These are phyloP conservation scores for Sarocladiaceae sp. DNA, from an alignment of 2,329 filamentous ascomycete species.

Conservation along the genomic window DNA sequence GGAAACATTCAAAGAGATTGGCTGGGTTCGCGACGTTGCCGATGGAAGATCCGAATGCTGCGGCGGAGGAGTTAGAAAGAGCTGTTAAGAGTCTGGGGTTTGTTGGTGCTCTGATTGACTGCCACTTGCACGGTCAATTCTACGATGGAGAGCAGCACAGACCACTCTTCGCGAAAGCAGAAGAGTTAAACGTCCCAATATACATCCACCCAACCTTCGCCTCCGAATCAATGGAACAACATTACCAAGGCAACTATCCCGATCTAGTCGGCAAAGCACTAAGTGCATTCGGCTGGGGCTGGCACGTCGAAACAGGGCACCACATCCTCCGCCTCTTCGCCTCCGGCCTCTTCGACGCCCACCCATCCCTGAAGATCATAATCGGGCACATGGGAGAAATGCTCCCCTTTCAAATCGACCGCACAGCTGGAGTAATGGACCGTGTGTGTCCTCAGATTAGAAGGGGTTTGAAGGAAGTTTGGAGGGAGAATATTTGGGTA, in stretches of 20 bases:
- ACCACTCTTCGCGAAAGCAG: constrained; percentile 41
- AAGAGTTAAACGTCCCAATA: constrained; percentile 43
- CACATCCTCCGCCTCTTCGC: constrained; percentile 31
- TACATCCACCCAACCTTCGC: constrained; percentile 46
- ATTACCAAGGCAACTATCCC: constrained; percentile 24
- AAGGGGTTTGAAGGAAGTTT: constrained; percentile 43
- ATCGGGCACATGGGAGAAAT: constrained; percentile 39
- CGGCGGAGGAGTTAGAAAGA: constrained; percentile 25
- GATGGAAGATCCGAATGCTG: constrained; percentile 23
- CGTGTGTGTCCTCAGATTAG: constrained; percentile 24
- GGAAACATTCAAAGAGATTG: constrained; percentile 15
- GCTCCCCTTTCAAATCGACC: constrained; percentile 51
- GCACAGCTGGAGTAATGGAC: constrained; percentile 28
- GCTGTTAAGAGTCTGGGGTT: constrained; percentile 25
- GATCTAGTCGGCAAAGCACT: constrained; percentile 25
- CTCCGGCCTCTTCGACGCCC: constrained; percentile 28
- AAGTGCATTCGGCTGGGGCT: constrained; percentile 40
- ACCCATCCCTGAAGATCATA: constrained; percentile 32
- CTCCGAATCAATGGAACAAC: constrained; percentile 19
- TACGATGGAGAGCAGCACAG: constrained; percentile 62
- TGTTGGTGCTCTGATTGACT: constrained; percentile 26
- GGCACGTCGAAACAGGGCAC: constrained; percentile 46
- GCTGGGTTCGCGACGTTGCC: constrained; percentile 25
- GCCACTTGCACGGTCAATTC: constrained; percentile 32
- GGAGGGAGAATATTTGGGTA: constrained; percentile 52